A percentile compares a stretch with the other conserved stretches of the same genome.
These are phyloP conservation scores for Penicillium paxilli DNA, from an alignment of 495 filamentous ascomycete genomes.

Conservation along the genomic window DNA sequence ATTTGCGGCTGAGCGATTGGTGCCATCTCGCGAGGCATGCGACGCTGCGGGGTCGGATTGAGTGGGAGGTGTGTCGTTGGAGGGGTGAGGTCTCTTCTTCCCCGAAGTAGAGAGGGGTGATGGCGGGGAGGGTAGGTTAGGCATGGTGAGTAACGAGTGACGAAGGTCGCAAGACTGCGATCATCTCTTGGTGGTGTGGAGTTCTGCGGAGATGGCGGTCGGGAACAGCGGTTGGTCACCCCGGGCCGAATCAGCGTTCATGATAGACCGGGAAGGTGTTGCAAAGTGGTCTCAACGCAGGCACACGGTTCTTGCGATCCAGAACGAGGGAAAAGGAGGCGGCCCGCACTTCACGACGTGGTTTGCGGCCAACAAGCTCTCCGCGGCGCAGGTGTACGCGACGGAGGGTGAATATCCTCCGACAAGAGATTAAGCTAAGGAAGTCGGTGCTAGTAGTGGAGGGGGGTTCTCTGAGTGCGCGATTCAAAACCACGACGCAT, in stretches of 20 bases:
- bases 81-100: slow-evolving; percentile 44
- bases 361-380: slow-evolving; percentile 12
- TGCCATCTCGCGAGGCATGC: slow-evolving; percentile 12
- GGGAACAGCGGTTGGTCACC: slow-evolving; percentile 22
- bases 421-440: slow-evolving; percentile 1
- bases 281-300: neutral
- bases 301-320: slow-evolving; percentile 11
- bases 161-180: slow-evolving; percentile 30
- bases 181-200: slow-evolving; percentile 37
- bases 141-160: slow-evolving; percentile 35
- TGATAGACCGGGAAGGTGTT: slow-evolving; percentile 25
- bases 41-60: slow-evolving; percentile 17
- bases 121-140: slow-evolving; percentile 35
- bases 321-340: slow-evolving; percentile 9
- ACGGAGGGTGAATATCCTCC: slow-evolving; percentile 19
- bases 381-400: slow-evolving; percentile 16
- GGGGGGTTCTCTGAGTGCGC: slow-evolving; percentile 1
- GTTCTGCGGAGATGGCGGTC: slow-evolving; percentile 28
- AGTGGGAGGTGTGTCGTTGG: slow-evolving; percentile 20
- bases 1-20: slow-evolving; percentile 14
- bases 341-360: slow-evolving; percentile 14
- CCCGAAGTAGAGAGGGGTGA: slow-evolving; percentile 37
- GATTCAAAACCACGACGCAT: neutral
- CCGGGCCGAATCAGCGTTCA: slow-evolving; percentile 33
- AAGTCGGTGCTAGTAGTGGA: neutral